Base-by-base conservation (phyloP, 169 alveolate species). In the Eimeria acervulina region DNA sequence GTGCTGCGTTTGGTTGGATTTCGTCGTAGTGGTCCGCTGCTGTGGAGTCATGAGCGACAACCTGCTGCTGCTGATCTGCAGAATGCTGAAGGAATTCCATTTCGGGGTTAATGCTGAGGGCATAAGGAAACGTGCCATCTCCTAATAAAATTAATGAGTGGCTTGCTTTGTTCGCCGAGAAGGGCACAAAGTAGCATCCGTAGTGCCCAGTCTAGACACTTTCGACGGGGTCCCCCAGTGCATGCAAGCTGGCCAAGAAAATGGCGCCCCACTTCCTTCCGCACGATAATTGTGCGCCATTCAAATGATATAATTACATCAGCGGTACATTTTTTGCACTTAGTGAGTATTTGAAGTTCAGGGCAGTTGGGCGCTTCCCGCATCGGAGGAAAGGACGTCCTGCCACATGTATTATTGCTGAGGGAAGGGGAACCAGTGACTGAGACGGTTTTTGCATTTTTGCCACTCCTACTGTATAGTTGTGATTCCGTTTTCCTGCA, bases 221-320 rank as follows among this genome's bases (percentile, higher is more conserved):
- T 38, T 38, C 81, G 47, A 21, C 76, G 33, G 93, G 93, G 93
- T 38, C 93, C 93, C 89, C 61, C 76, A 38, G 80, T 47, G 93
- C 93, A 85, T 85, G 93, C 93, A 85, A 52, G 76, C 80, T 61
- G 33, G 61, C 61, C 93, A 55, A 38, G 52, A 85, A 59, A 59
- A 36, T 38, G 93, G 59, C 93, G 93, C 93, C 93, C 93, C 93
- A 85, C 93, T 85, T 85, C 81, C 93, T 85, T 61, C 80, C 31
- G 93, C 93, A 33, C 80, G 76, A 59, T 85, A 31, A 33, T 70
- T 17, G 63, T 85, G 61, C 93, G 61, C 76, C 93, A 85, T 59
- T 85, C 76, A 55, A 85, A 44, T 85, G 42, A 85, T 33, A 31
- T 61, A n/a, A 38, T 36, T 85, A 36, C 93, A 52, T 38, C 80